A percentile compares a stretch with the other conserved stretches of the same genome.
These are phyloP conservation scores for Lasiodiplodia theobromae DNA, from an alignment of 2,329 filamentous ascomycete species.

Conservation along the genomic window DNA sequence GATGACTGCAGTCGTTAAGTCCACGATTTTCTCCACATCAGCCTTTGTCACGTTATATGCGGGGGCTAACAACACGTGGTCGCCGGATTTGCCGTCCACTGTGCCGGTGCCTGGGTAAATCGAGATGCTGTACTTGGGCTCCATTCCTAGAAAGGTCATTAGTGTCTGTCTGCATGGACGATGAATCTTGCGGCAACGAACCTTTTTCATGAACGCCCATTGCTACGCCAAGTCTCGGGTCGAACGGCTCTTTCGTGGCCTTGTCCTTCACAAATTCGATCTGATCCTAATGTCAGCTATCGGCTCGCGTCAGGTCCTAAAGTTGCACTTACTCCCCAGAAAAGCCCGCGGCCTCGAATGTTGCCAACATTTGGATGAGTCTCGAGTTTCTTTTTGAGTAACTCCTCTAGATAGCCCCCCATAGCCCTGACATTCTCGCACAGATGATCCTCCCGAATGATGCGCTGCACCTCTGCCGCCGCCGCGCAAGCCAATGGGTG, in stretches of 20 bases:
- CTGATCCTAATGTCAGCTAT: constrained; percentile 40
- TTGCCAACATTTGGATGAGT: constrained; percentile 63
- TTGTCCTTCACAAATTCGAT: constrained; percentile 67
- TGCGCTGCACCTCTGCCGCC: constrained; percentile 67
- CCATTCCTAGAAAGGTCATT: constrained; percentile 44
- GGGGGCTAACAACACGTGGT: constrained; percentile 74
- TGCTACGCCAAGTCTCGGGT: constrained; percentile 53
- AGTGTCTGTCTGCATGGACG: constrained; percentile 4
- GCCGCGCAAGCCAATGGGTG: constrained; percentile 67
- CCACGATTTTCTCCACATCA: constrained; percentile 65
- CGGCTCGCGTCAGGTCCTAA: neutral
- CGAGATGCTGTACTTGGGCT: constrained; percentile 58
- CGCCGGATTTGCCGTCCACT: constrained; percentile 65
- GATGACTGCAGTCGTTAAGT: constrained; percentile 60
- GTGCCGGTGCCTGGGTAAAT: constrained; percentile 71
- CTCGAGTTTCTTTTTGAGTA: constrained; percentile 54
- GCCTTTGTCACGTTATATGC: constrained; percentile 68
- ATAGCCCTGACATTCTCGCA: constrained; percentile 64
- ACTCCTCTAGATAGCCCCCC: constrained; percentile 57
- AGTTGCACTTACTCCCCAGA: constrained; percentile 60
- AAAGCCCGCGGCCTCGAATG: constrained; percentile 66
- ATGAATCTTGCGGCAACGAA: constrained; percentile 38
- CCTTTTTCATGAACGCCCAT: constrained; percentile 61
- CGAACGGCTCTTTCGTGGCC: constrained; percentile 61
- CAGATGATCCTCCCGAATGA: constrained; percentile 64